Conservation (phyloP, 2,329 filamentous ascomycete species). For the Penicillium sumatraense region DNA sequence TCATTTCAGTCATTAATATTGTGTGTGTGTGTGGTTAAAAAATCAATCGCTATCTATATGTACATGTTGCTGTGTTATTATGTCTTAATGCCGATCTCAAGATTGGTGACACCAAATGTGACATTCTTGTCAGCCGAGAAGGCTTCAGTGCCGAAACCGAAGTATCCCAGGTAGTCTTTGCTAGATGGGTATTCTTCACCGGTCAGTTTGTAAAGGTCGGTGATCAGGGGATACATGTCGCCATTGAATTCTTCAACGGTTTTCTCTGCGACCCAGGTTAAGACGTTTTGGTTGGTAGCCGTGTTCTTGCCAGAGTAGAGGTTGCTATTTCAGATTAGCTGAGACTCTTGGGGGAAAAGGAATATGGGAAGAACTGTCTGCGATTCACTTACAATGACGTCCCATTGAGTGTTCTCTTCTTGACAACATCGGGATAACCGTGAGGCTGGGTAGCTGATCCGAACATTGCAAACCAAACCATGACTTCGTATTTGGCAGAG, state of each 20-base stretch:
- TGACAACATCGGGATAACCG: slow-evolving; percentile 43
- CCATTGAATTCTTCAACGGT: slow-evolving; percentile 50
- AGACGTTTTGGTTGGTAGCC: slow-evolving; percentile 47
- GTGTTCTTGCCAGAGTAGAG: slow-evolving; percentile 39
- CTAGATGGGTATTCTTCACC: slow-evolving; percentile 43
- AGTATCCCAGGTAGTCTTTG: slow-evolving; percentile 56
- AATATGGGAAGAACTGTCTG: not conserved
- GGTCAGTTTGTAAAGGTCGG: slow-evolving; percentile 42
- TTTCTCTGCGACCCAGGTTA: slow-evolving; percentile 54
- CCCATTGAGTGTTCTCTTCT: slow-evolving; percentile 46
- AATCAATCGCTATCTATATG: not conserved
- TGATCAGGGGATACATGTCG: slow-evolving; percentile 54
- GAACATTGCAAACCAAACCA: slow-evolving; percentile 60
- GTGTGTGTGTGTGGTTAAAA: too few species aligned
- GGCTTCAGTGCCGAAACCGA: slow-evolving; percentile 58
- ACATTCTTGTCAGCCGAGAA: slow-evolving; percentile 51
- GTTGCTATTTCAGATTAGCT: slow-evolving; percentile 14
- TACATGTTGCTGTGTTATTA: slow-evolving; percentile 7
- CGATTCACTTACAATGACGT: slow-evolving; percentile 29
- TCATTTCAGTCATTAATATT: slow-evolving; percentile 6
- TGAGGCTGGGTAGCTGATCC: slow-evolving; percentile 55
- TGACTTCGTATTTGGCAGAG: slow-evolving; percentile 55
- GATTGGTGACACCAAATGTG: slow-evolving; percentile 52
- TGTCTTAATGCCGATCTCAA: slow-evolving; percentile 35
- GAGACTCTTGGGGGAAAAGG: not conserved